Percentiles rank a stretch among this genome's conserved stretches.
These are phyloP conservation scores for Cenchrus americanus DNA, from an alignment of 176 grass and related monocot species.

Conservation along the genomic window DNA sequence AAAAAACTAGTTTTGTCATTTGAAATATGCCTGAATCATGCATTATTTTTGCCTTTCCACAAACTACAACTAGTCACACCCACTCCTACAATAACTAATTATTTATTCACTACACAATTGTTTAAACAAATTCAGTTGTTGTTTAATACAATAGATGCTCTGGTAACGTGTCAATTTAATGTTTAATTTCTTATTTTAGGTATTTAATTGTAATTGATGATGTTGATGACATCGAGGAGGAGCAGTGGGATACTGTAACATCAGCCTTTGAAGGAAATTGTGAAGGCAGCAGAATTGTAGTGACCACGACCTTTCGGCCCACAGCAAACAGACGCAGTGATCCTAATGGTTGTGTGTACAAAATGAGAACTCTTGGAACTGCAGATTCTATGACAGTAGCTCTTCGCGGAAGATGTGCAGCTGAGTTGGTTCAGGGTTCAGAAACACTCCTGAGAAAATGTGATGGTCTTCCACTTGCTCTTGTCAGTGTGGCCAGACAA, in stretches of 20 bases:
- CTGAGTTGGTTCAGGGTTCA: not conserved
- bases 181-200: not conserved
- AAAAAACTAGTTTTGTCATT: too few species aligned
- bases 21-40: too few species aligned
- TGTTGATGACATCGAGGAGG: not conserved
- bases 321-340: not conserved
- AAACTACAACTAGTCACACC: too few species aligned
- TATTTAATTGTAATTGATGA: not conserved
- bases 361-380: too few species aligned
- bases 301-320: not conserved
- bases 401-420: not conserved
- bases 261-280: not conserved
- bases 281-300: constrained; percentile 14
- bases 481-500: not conserved
- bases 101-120: too few species aligned
- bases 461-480: constrained; percentile 16
- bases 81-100: too few species aligned
- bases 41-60: too few species aligned
- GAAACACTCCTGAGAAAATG: constrained; percentile 20
- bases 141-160: too few species aligned
- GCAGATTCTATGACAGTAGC: too few species aligned
- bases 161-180: too few species aligned
- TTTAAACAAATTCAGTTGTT: too few species aligned
- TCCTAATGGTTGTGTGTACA: too few species aligned
- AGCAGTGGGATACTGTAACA: not conserved